These are phyloP conservation scores for Neoboletus subvelutipes DNA, from an alignment of 768 basidiomycete species.

Conservation along the genomic window DNA sequence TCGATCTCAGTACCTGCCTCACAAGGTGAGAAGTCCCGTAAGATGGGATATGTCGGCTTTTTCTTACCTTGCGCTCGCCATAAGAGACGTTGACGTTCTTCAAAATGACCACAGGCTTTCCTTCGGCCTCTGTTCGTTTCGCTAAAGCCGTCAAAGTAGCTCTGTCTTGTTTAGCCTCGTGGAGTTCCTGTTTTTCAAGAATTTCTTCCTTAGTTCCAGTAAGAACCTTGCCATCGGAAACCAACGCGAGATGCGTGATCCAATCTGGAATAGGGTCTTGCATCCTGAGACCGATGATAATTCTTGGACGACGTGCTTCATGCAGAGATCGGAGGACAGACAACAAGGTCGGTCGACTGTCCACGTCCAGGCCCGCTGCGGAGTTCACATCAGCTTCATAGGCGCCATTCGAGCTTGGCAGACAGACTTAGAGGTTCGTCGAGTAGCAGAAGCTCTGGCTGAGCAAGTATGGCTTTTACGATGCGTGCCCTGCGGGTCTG, in stretches of 20 bases:
- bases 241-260: slow-evolving; percentile 65
- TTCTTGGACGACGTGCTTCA: slow-evolving; percentile 45
- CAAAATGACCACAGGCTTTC: slow-evolving; percentile 56
- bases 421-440: slow-evolving; percentile 86
- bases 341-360: slow-evolving; percentile 56
- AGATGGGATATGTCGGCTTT: background rate
- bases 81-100: slow-evolving; percentile 71
- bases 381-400: background rate
- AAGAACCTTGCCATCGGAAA: slow-evolving; percentile 47
- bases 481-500: slow-evolving; percentile 89
- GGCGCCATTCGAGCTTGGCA: background rate
- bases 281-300: slow-evolving; percentile 63
- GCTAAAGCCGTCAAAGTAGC: background rate
- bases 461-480: slow-evolving; percentile 65
- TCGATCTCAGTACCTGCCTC: slow-evolving; percentile 64
- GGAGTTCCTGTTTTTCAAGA: slow-evolving; percentile 28
- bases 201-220: slow-evolving; percentile 53
- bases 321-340: slow-evolving; percentile 58
- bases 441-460: slow-evolving; percentile 76
- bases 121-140: slow-evolving; percentile 10
- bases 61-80: slow-evolving; percentile 52
- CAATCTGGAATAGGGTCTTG: slow-evolving; percentile 75
- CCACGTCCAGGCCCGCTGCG: slow-evolving; percentile 76
- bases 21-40: background rate
- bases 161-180: background rate